Percentiles rank a stretch among this genome's conserved stretches.
Conservation (phyloP, 441 rosid species). For the Biscutella auriculata region DNA sequence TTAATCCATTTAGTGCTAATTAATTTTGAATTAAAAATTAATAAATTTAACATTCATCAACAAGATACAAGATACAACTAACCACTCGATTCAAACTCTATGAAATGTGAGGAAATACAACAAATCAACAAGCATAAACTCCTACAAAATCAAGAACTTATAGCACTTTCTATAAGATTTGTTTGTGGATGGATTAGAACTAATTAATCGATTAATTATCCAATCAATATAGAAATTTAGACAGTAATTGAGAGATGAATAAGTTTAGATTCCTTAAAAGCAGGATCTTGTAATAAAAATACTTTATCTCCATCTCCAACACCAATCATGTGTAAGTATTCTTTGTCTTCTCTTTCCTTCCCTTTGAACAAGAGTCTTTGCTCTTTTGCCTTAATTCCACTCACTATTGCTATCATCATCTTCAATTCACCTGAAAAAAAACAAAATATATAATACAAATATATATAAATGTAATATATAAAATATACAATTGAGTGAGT, state of each 20-base stretch:
- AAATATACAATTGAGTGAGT: too few species aligned
- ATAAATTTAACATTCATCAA: too few species aligned
- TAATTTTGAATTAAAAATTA: too few species aligned
- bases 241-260: conserved; percentile 25
- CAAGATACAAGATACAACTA: too few species aligned
- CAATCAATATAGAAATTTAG: neutral
- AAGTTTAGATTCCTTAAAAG: conserved; percentile 61
- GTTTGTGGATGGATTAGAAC: neutral
- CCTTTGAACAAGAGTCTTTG: conserved; percentile 79
- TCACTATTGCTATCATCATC: conserved; percentile 50
- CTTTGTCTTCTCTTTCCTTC: conserved; percentile 75
- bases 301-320: conserved; percentile 76
- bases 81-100: too few species aligned
- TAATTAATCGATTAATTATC: neutral
- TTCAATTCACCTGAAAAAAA: conserved; percentile 53
- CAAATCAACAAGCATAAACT: neutral
- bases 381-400: conserved; percentile 61
- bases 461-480: too few species aligned
- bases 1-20: too few species aligned
- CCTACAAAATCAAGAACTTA: neutral
- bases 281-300: conserved; percentile 70
- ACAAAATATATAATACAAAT: neutral
- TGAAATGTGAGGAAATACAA: too few species aligned
- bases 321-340: conserved; percentile 83
- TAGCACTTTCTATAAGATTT: neutral